Evolutionary conservation across 2,329 filamentous ascomycete genomes (phyloP), one percentile per base, ranked within the genome.

Genomic region (Ophiostoma sp.): DNA sequence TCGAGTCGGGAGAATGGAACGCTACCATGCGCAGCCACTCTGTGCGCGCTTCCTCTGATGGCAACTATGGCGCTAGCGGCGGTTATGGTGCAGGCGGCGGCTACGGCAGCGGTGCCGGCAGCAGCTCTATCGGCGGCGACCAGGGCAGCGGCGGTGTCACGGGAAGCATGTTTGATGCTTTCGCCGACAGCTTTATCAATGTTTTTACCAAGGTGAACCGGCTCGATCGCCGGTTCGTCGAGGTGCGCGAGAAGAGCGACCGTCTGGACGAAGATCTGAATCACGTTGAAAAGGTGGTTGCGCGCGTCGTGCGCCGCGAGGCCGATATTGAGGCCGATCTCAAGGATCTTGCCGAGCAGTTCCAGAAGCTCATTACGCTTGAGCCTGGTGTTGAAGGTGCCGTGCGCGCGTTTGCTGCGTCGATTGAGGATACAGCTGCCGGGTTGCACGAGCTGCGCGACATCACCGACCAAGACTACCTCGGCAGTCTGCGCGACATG

Each of bases 131-230:
- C 77, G 52, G 80, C 81, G 7, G 77, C 77, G 76, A 85, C 74
- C 75, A 39, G 65, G 27, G 27, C 54, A 54, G 44, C 10, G 67
- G 67, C 52, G 70, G 68, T 36, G 71, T 68, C 13, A 70, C 67
- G 39, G 69, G 73, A 72, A 71, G 72, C 54, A 92, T 98, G 62
- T 95, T 99, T 75, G 95, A 99, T 78, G 94, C 92, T 76, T 93
- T 98, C 77, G 93, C 95, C 57, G 95, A 99, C 79, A 96, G 91
- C 48, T 96, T 98, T 77, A 91, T 99, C 79, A 98, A 98, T 78
- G 94, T 93, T 54, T 99, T 99, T 77, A 94, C 91, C 67, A 99
- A 98, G 80, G 90, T 97, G 1, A 92, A 98, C 83, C 96, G 96
- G 79, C 91, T 94, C 7, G 95, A 99, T 80, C 90, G 92, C 75